Percentiles rank a stretch among this genome's conserved stretches.
These are phyloP conservation scores for Linaria vulgaris DNA, from an alignment of 257 asterid species.

Conservation along the genomic window DNA sequence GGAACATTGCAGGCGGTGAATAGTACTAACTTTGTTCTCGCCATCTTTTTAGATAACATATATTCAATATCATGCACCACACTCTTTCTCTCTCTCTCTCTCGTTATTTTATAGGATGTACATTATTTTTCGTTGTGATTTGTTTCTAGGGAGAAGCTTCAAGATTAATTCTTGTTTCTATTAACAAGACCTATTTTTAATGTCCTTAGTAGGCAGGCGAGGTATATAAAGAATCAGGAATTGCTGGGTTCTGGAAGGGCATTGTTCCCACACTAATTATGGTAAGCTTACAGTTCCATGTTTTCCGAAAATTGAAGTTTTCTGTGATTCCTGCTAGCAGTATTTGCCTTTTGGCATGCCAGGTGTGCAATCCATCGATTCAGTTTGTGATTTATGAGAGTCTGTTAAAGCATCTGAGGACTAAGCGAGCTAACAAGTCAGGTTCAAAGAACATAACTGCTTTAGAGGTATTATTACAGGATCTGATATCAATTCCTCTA, in stretches of 20 bases:
- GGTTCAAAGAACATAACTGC: slow-evolving; percentile 51
- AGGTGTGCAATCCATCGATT: slow-evolving; percentile 97
- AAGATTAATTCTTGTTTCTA: slow-evolving; percentile 10
- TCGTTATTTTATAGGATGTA: no score
- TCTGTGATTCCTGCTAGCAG: slow-evolving; percentile 25
- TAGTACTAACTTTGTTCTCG: slow-evolving; percentile 30
- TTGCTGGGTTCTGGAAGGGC: slow-evolving; percentile 93
- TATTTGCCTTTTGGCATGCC: slow-evolving; percentile 29
- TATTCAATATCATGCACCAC: background rate
- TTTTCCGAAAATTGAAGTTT: slow-evolving; percentile 16
- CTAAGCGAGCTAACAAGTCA: slow-evolving; percentile 52
- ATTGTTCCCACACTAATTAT: slow-evolving; percentile 79
- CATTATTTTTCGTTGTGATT: no score
- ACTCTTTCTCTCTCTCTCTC: background rate
- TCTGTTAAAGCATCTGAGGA: slow-evolving; percentile 66
- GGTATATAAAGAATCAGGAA: slow-evolving; percentile 79
- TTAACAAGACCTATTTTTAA: slow-evolving; percentile 34
- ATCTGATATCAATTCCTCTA: slow-evolving; percentile 9
- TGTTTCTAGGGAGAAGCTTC: background rate
- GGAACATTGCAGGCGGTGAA: slow-evolving; percentile 82
- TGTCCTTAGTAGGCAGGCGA: slow-evolving; percentile 70
- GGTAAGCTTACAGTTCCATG: slow-evolving; percentile 41
- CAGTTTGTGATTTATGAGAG: slow-evolving; percentile 96
- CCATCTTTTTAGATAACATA: background rate
- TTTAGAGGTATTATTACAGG: slow-evolving; percentile 53